Base-by-base conservation (phyloP, 2,329 filamentous ascomycete species). In the Penicillium hesseltinei region DNA sequence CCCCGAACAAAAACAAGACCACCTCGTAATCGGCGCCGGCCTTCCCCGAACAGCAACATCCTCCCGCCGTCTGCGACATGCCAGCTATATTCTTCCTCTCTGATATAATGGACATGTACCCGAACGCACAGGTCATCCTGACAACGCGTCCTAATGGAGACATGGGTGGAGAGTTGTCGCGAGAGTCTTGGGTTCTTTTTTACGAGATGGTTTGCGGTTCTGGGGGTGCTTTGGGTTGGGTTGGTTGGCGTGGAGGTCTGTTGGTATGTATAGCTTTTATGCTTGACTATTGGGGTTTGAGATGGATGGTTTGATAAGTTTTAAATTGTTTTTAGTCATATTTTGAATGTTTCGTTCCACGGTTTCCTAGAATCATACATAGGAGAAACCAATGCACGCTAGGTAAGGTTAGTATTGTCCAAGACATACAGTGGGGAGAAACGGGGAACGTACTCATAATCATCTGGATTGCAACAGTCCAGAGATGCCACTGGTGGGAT, bases 11-110 rank as follows among this genome's bases (percentile, higher is more conserved):
- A 40, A 40, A 8, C n/a, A 40, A 40, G 5, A 42, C 2, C 49
- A 57, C 3, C 54, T 48, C 11, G 54, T 61, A 17, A 57, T 63
- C 31, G 51, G 42, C n/a, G 56, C 57, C 4, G 59, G 59, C 5
- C 52, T 63, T n/a, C 61, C 59, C 11, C 57, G 51, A 0, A 58
- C 51, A 27, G 54, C 59, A 46, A 63, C 54, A 25, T 60, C 54
- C 5, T 62, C 59, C 5, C 40, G 23, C 23, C 23, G 23, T 23
- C 38, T 51, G 42, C 29, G 52, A 62, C 17, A 56, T 60, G 49
- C 55, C 58, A 2, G 58, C 58, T 9, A 35, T 56, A 13, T 48
- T 54, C 13, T 56, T 60, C 33, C n/a, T 59, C 6, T 13, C 47
- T 15, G 56, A 59, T 35, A 10, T 59, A 7, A 23, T 61, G 47